Base-by-base conservation (phyloP, 2,329 filamentous ascomycete genomes). In the Arthrobotrys sphaeroides region DNA sequence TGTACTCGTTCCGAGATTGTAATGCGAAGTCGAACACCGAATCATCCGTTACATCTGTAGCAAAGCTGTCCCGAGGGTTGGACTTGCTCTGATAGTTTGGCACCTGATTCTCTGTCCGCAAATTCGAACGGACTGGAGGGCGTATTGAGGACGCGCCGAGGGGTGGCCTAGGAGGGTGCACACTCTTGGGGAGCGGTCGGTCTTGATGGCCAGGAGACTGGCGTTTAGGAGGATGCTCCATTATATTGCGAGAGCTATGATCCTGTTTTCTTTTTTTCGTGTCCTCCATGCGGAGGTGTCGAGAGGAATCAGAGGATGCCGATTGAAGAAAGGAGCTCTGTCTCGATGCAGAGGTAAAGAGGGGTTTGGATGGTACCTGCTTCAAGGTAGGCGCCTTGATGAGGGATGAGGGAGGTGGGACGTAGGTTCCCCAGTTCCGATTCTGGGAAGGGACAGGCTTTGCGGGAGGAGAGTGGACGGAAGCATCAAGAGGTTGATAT, bases 401-500 rank as follows among this genome's bases (percentile, higher is more conserved):
- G n/a, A n/a, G n/a, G n/a, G n/a, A n/a, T n/a, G n/a, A n/a, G n/a
- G n/a, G n/a, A n/a, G 64, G 47, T 26, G 72, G 13, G 1, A 26
- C 43, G 22, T 68, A 75, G 7, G 26, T 33, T 5, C 72, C 72
- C 72, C 72, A 75, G 24, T 75, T 75, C n/a, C 38, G 24, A 18
- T 75, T 75, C n/a, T 64, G 62, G 1, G 62, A 20, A 24, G 38
- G 20, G 13, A 75, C 49, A 1, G 26, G 45, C 24, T 64, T 69
- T 2, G 64, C 26, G 3, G 70, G 70, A 36, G 72, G 62, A 28
- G 72, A 65, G 18, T 69, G 42, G 1, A 69, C 12, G 12, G 64
- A 28, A 10, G 49, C 3, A 3, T 60, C 12, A 13, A 40, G 38
- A 24, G 61, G 61, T 7, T n/a, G n/a, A n/a, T n/a, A n/a, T n/a